These are phyloP conservation scores for Sclerotinia borealis DNA, from an alignment of 2,329 filamentous ascomycete species.

Conservation along the genomic window DNA sequence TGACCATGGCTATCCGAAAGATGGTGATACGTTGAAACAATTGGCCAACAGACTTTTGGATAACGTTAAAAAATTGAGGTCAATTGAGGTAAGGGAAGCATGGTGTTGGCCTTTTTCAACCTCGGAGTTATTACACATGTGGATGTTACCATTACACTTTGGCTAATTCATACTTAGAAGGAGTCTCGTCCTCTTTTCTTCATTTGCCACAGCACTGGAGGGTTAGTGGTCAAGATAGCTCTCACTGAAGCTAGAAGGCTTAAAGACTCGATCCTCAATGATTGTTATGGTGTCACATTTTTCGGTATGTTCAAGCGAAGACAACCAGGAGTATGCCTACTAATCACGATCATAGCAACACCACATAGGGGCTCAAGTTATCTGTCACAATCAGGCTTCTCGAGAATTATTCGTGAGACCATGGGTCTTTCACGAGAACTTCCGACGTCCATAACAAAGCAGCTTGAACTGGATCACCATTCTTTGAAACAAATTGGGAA, in stretches of 20 bases:
- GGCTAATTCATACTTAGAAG: not conserved
- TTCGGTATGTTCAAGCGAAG: not conserved
- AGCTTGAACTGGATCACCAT: conserved; percentile 3
- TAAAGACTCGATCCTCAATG: not conserved
- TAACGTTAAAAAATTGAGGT: not conserved
- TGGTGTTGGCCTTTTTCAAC: not conserved
- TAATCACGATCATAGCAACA: not conserved
- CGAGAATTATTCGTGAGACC: not conserved
- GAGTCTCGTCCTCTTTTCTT: not conserved
- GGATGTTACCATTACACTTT: not conserved
- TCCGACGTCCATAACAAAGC: not conserved
- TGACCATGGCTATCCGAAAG: not conserved
- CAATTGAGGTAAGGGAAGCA: not conserved
- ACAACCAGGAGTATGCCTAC: not conserved
- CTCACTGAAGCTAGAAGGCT: not conserved
- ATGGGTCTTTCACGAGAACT: not conserved
- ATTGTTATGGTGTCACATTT: not conserved
- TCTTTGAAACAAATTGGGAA: conserved; percentile 6
- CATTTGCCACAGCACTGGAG: not conserved
- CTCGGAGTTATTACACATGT: not conserved
- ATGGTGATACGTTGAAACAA: not conserved
- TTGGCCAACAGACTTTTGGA: not conserved
- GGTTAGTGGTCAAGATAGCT: not conserved
- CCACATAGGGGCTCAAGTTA: not conserved
- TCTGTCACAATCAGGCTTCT: not conserved